Conservation (phyloP, 495 filamentous ascomycete species). For the Aspergillus egyptiacus region DNA sequence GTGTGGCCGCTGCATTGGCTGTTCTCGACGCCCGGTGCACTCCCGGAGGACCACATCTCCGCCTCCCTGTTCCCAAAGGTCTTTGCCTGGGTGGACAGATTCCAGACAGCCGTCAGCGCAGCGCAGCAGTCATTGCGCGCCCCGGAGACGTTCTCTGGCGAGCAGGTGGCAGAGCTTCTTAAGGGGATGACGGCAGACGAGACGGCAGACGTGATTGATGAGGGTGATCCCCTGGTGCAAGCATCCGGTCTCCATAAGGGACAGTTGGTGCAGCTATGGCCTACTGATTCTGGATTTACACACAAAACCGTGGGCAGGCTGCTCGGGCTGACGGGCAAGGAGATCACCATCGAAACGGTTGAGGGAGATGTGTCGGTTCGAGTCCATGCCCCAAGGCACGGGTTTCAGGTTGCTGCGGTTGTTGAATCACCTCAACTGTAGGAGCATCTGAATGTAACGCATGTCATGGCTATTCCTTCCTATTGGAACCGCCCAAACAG, state of each 20-base stretch:
- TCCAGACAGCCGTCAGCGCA: constrained; percentile 16
- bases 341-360: constrained; percentile 5
- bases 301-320: constrained; percentile 1
- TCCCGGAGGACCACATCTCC: constrained; percentile 38
- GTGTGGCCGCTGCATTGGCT: constrained; percentile 60
- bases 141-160: not conserved
- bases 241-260: not conserved
- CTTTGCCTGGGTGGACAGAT: constrained; percentile 52
- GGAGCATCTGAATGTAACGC: too few species aligned
- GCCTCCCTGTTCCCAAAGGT: constrained; percentile 42
- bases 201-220: not conserved
- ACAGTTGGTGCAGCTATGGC: constrained; percentile 6
- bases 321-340: not conserved
- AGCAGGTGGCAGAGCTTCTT: not conserved
- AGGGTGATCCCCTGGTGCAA: constrained; percentile 1
- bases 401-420: not conserved
- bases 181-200: not conserved
- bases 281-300: not conserved
- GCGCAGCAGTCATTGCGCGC: not conserved
- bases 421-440: too few species aligned
- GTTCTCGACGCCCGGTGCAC: constrained; percentile 37
- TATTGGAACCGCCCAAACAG: too few species aligned
- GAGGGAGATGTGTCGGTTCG: constrained; percentile 2
- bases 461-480: too few species aligned
- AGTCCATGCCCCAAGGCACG: constrained; percentile 3